Percentiles rank a stretch among this genome's conserved stretches.
Conservation (phyloP, 306 rosid species). For the Castanea crenata region DNA sequence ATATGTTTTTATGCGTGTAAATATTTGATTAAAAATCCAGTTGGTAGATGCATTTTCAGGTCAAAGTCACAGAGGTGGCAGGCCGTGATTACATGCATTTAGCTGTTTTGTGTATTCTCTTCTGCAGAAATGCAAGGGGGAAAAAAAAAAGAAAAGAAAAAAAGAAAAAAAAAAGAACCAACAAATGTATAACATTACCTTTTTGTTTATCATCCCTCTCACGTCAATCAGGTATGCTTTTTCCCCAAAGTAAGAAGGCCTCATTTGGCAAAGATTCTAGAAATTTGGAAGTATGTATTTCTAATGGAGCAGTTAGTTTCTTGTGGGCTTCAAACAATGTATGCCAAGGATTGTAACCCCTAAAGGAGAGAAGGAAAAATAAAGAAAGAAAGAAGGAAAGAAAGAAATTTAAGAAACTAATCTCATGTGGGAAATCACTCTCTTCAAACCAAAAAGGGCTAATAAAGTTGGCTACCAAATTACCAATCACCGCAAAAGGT, state of each 20-base stretch:
- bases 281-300: background rate
- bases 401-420: no score
- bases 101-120: slow-evolving; percentile 64
- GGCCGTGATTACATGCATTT: slow-evolving; percentile 72
- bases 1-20: slow-evolving; percentile 60
- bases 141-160: background rate
- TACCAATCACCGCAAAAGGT: no score
- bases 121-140: slow-evolving; percentile 49
- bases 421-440: no score
- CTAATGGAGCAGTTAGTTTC: background rate
- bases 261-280: background rate
- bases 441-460: no score
- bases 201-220: slow-evolving; percentile 31
- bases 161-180: background rate
- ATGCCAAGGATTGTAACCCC: no score
- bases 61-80: slow-evolving; percentile 84
- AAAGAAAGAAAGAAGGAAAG: no score
- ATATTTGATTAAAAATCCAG: slow-evolving; percentile 67
- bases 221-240: background rate
- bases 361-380: no score
- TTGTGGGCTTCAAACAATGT: no score
- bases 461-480: no score
- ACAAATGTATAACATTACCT: slow-evolving; percentile 20
- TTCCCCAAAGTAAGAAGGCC: background rate
- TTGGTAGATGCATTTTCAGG: slow-evolving; percentile 61